Base-by-base conservation (phyloP, 768 basidiomycete species). In the Boletellus emodensis region DNA sequence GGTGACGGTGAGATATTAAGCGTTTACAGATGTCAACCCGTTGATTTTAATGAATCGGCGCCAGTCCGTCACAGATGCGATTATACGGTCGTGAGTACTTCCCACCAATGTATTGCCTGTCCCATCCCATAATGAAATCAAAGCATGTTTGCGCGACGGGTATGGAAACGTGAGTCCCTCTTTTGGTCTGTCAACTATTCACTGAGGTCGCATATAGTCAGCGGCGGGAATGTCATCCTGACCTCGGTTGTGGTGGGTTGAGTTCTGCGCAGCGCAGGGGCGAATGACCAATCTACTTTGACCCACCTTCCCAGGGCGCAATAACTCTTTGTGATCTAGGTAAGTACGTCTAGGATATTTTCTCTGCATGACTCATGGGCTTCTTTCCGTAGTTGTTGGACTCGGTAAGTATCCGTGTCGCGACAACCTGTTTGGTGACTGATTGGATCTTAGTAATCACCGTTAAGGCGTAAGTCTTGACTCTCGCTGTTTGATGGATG, bases 61-160 rank as follows among this genome's bases (percentile, higher is more conserved):
- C 3, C 24, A 83, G 81, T 72, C 75, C 0, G 46, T 78, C 33
- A 74, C 72, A 13, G 72, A 79, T 58, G 77, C 75, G 55, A 65
- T 77, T 37, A 72, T 82, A 41, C 75, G 78, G 36, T 59, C 58
- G 72, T 71, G 52, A 52, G 50, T 9, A 2, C 34, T 37, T 43
- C 39, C 17, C 46, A 39, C 20, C 32, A 17, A 44, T 34, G 15
- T 3, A 11, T 10, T 34, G 3, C 20, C n/a, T 30, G 28, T 33
- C 32, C 36, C 11, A 7, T 17, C 18, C 20, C 18, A 39, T 52
- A 44, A 22, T 26, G 1, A 45, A 17, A 8, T 30, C 14, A 5
- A 45, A 76, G 73, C 14, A 71, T 81, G 68, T 82, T 81, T 54
- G 71, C 75, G 9, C 62, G 60, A 41, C 71, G 78, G 8, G 68